These are phyloP conservation scores for Chaetomium sp. DNA, from an alignment of 2,329 filamentous ascomycete genomes.

Conservation along the genomic window DNA sequence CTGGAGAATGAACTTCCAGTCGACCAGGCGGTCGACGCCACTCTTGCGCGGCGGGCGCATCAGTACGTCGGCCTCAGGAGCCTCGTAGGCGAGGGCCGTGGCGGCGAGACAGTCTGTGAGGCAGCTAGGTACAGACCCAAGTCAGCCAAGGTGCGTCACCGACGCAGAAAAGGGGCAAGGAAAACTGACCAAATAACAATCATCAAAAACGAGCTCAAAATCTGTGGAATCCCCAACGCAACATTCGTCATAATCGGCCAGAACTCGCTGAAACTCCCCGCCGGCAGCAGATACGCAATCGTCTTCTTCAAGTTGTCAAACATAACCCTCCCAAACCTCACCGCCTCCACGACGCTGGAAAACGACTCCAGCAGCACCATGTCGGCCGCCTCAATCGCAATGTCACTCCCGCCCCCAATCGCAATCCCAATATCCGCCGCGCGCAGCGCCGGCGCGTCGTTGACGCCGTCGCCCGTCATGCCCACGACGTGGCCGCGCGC, in stretches of 20 bases:
- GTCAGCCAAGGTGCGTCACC: constrained; percentile 57
- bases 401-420: constrained; percentile 62
- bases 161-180: constrained; percentile 54
- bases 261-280: constrained; percentile 58
- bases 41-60: constrained; percentile 54
- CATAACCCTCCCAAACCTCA: constrained; percentile 15
- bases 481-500: constrained; percentile 63
- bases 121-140: constrained; percentile 49
- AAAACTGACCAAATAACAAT: constrained; percentile 58
- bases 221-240: constrained; percentile 56
- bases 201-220: constrained; percentile 57
- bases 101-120: too few relatives aligned
- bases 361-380: constrained; percentile 19
- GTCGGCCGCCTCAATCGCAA: constrained; percentile 57
- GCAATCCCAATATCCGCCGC: constrained; percentile 68
- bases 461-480: constrained; percentile 74
- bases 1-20: constrained; percentile 53
- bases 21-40: constrained; percentile 55
- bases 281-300: constrained; percentile 39
- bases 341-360: constrained; percentile 16
- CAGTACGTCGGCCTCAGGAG: constrained; percentile 32
- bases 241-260: constrained; percentile 60
- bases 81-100: too few relatives aligned
- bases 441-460: constrained; percentile 66
- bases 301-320: constrained; percentile 22